These are phyloP conservation scores for Diutina pseudorugosa DNA, from an alignment of 1,139 yeast genomes.

Conservation along the genomic window DNA sequence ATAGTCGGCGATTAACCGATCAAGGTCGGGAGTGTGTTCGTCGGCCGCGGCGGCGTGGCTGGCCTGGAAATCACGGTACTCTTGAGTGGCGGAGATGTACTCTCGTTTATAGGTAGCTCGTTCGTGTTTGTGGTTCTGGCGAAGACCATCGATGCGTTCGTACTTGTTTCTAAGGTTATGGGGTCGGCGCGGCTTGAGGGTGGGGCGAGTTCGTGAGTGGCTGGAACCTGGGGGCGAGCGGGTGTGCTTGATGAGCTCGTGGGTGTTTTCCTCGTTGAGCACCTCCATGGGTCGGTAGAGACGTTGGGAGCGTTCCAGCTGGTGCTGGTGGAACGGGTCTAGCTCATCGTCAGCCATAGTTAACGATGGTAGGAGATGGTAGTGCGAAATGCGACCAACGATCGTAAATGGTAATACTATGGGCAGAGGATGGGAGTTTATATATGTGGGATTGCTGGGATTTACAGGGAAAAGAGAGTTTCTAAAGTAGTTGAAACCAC, in stretches of 20 bases:
- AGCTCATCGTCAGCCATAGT: not conserved
- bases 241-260: not conserved
- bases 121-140: not conserved
- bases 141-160: not conserved
- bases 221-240: not conserved
- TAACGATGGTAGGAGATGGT: too few species aligned
- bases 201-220: not conserved
- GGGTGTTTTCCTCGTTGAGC: not conserved
- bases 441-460: too few species aligned
- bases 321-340: not conserved
- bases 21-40: not conserved
- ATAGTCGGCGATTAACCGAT: not conserved
- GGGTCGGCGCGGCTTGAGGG: not conserved
- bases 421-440: too few species aligned
- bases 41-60: not conserved
- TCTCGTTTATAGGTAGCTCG: not conserved
- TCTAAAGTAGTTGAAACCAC: too few species aligned
- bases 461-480: too few species aligned
- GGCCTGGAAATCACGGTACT: not conserved
- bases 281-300: constrained; percentile 2
- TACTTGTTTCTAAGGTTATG: not conserved
- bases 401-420: too few species aligned
- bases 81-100: not conserved
- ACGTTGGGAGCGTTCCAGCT: not conserved
- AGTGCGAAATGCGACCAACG: not conserved